Evolutionary conservation across 1,284 basidiomycete genomes (phyloP).

Genomic region (Puccinia brachypodii): DNA sequence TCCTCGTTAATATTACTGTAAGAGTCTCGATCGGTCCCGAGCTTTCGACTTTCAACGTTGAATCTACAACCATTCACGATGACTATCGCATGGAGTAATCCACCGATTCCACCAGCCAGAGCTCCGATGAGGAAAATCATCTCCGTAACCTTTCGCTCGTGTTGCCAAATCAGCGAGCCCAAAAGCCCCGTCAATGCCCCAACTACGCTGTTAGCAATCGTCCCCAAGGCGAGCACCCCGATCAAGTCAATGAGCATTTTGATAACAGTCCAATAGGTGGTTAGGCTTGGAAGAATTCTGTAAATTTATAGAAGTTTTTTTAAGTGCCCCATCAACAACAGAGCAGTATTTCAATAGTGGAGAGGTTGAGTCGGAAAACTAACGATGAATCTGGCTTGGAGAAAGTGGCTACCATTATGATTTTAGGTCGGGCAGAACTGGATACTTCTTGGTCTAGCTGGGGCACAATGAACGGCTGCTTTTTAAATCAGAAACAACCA

Average conservation of each 20-base stretch:
- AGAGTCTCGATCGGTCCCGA: neutral
- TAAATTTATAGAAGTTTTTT: neutral
- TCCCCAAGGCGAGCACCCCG: conserved; percentile 23
- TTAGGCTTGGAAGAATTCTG: neutral
- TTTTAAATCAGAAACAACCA: conserved; percentile 10
- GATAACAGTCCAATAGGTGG: neutral
- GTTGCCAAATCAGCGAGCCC: conserved; percentile 25
- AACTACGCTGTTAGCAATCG: conserved; percentile 27
- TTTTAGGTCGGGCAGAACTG: neutral
- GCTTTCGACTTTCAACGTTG: neutral
- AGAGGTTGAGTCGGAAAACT: neutral
- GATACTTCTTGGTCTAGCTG: neutral
- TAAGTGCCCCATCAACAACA: neutral
- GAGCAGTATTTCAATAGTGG: neutral
- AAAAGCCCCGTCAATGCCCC: conserved; percentile 45
- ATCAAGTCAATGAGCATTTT: conserved; percentile 15
- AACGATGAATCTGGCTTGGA: conserved; percentile 19
- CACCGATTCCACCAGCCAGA: conserved; percentile 30
- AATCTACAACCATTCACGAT: neutral
- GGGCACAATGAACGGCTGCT: neutral
- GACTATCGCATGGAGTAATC: conserved; percentile 43
- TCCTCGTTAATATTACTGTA: neutral
- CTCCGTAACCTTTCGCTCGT: neutral
- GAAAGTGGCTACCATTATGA: neutral
- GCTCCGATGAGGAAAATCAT: conserved; percentile 10